Percentiles rank a stretch among this genome's conserved stretches.
phyloP scores from a whole-genome alignment of 176 grass and related monocot genomes.

The Carex kokanica region DNA sequence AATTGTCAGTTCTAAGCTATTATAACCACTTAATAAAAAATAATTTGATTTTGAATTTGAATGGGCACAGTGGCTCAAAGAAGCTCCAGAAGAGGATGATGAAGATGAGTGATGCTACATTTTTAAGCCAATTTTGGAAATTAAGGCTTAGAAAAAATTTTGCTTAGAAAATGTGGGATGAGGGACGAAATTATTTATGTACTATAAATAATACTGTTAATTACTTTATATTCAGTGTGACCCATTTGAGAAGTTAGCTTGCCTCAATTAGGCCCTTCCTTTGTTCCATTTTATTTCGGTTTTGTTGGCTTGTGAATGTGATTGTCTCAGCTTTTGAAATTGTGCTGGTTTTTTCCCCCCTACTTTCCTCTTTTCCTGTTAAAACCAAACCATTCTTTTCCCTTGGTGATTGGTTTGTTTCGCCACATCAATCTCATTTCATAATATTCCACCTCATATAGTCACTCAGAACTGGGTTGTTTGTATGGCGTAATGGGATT shows the following conservation, averaged over 20 bases:
- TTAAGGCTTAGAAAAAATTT: not conserved
- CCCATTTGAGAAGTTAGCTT: not conserved
- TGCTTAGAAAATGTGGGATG: slow-evolving; percentile 29
- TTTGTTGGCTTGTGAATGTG: not conserved
- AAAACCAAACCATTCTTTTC: not conserved
- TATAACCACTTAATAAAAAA: not conserved
- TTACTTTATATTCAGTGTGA: slow-evolving; percentile 9
- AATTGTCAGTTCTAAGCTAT: not conserved
- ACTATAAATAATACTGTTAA: slow-evolving; percentile 22
- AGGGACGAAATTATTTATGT: slow-evolving; percentile 39
- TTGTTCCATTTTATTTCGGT: not conserved
- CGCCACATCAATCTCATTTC: not conserved
- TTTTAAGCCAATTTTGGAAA: slow-evolving; percentile 20
- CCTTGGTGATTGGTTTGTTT: not conserved
- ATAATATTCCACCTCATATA: not conserved
- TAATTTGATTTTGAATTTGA: slow-evolving; percentile 26
- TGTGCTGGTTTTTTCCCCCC: not conserved
- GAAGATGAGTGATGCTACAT: slow-evolving; percentile 46
- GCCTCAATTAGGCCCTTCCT: not conserved
- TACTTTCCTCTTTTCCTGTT: not conserved
- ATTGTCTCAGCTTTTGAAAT: not conserved
- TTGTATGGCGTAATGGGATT: not conserved
- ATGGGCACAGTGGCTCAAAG: slow-evolving; percentile 59
- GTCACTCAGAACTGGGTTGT: not conserved
- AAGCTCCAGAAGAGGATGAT: slow-evolving; percentile 68